Conservation (phyloP, 768 basidiomycete species). For the Cystoderma amianthinum region DNA sequence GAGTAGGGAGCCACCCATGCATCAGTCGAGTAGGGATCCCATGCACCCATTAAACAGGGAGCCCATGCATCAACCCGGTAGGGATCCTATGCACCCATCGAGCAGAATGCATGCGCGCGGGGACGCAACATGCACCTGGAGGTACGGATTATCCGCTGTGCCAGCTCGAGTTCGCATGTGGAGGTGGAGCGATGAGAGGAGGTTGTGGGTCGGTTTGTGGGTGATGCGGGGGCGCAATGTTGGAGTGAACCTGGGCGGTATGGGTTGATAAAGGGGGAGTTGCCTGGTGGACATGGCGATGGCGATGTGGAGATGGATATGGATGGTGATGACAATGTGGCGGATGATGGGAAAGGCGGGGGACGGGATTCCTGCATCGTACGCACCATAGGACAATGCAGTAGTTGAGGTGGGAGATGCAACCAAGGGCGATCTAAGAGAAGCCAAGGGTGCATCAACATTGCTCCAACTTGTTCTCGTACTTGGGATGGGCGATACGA, state of each 20-base stretch:
- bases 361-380: too few species aligned
- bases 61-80: too few species aligned
- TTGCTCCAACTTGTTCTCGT: too few species aligned
- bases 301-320: constrained; percentile 25
- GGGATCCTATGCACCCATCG: too few species aligned
- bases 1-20: too few species aligned
- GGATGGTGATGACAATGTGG: constrained; percentile 21
- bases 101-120: constrained; percentile 24
- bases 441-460: too few species aligned
- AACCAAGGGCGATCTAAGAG: too few species aligned
- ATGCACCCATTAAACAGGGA: too few species aligned
- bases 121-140: constrained; percentile 34
- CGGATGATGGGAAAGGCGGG: constrained; percentile 58
- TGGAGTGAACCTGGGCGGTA: constrained; percentile 17
- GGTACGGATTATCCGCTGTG: constrained; percentile 31
- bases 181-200: neutral
- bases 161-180: constrained; percentile 9
- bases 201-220: constrained; percentile 10
- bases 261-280: constrained; percentile 12
- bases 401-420: too few species aligned
- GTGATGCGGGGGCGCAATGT: constrained; percentile 37
- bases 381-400: too few species aligned
- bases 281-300: constrained; percentile 14
- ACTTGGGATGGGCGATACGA: constrained; percentile 72
- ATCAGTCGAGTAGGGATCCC: too few species aligned